A percentile compares a stretch with the other conserved stretches of the same genome.
Evolutionary conservation across 306 rosid genomes (phyloP).

Genomic region (Castanea mollissima): DNA sequence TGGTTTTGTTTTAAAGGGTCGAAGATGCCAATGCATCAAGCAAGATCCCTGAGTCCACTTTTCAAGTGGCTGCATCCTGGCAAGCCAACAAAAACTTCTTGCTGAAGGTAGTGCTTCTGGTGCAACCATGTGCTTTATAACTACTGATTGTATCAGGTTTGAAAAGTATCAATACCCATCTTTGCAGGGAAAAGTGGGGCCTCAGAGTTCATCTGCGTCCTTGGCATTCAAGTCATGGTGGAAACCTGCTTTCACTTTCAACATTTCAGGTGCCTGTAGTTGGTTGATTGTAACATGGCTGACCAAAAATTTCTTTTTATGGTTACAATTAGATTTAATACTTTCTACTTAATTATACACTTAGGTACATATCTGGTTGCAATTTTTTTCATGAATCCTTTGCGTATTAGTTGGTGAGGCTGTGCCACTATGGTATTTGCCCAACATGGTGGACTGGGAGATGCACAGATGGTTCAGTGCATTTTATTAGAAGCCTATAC

Average conservation of each 20-base stretch:
- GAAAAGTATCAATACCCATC: conserved; percentile 16
- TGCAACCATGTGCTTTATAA: conserved; percentile 19
- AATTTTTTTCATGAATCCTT: too few species aligned
- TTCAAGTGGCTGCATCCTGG: conserved; percentile 96
- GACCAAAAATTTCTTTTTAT: neutral
- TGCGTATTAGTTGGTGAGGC: too few species aligned
- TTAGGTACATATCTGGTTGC: too few species aligned
- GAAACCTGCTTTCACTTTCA: conserved; percentile 93
- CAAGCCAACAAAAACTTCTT: conserved; percentile 91
- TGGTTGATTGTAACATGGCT: neutral
- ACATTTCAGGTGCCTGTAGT: conserved; percentile 66
- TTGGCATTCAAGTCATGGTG: conserved; percentile 96
- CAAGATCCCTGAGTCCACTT: conserved; percentile 61
- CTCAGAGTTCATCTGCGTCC: conserved; percentile 65
- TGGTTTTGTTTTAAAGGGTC: conserved; percentile 45
- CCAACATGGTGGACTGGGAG: neutral
- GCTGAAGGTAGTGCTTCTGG: conserved; percentile 59
- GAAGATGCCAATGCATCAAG: conserved; percentile 54
- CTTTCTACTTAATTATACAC: too few species aligned
- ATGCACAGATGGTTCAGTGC: neutral
- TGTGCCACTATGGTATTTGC: neutral
- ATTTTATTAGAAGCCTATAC: neutral
- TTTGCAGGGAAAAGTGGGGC: conserved; percentile 83
- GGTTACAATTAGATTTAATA: neutral
- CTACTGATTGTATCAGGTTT: conserved; percentile 23